Evolutionary conservation across 164 flowering plant genomes (phyloP).

Genomic region (Piper betle): DNA sequence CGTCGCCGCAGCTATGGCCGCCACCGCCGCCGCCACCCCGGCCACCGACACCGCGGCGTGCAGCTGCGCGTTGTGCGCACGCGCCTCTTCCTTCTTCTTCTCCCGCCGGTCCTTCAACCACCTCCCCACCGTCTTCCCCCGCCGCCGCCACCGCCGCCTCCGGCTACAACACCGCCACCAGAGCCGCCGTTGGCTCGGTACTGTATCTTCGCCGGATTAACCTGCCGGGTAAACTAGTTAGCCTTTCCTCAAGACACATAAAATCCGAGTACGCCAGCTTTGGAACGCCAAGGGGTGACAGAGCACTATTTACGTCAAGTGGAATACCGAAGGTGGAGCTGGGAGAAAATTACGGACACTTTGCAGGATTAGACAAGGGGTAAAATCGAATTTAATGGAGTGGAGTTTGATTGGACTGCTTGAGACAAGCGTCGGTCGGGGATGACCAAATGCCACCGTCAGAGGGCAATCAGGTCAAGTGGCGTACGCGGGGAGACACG

Average conservation of each 20-base stretch:
- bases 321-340: too few relatives aligned
- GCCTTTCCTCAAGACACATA: not conserved
- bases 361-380: too few relatives aligned
- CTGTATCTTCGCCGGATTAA: conserved; percentile 27
- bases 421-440: too few relatives aligned
- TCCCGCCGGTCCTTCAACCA: conserved; percentile 93
- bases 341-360: too few relatives aligned
- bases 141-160: conserved; percentile 25
- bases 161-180: not conserved
- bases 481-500: too few relatives aligned
- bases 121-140: conserved; percentile 93
- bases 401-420: too few relatives aligned
- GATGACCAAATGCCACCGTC: too few relatives aligned
- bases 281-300: too few relatives aligned
- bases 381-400: too few relatives aligned
- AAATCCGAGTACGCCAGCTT: too few relatives aligned
- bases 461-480: too few relatives aligned
- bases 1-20: conserved; percentile 90
- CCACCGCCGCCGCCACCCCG: conserved; percentile 86
- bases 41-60: conserved; percentile 94
- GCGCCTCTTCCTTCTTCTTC: conserved; percentile 84
- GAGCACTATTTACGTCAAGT: too few relatives aligned
- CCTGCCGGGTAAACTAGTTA: conserved; percentile 33
- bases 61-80: conserved; percentile 86
- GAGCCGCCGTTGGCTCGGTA: conserved; percentile 22